Conservation (phyloP, 2,329 filamentous ascomycete genomes). For the Claviceps africana region DNA sequence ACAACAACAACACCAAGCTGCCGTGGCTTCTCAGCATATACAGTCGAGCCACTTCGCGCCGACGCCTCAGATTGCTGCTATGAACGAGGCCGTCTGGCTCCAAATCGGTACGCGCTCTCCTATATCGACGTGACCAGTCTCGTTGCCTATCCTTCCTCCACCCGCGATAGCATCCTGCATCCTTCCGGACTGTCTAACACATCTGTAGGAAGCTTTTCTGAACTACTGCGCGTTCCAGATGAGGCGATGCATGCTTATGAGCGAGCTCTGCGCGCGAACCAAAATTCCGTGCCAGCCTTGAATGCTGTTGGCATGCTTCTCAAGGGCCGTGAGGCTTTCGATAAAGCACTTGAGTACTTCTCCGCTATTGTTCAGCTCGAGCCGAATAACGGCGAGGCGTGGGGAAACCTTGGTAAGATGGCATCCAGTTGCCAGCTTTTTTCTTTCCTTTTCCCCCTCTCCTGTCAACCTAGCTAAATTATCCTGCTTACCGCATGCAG, state of each 20-base stretch:
- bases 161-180: not conserved
- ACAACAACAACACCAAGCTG: conserved; percentile 38
- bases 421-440: conserved; percentile 12
- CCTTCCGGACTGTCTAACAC: not conserved
- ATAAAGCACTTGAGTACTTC: conserved; percentile 85
- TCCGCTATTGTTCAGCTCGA: conserved; percentile 86
- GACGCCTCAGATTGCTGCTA: conserved; percentile 58
- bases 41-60: conserved; percentile 47
- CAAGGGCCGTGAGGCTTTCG: conserved; percentile 83
- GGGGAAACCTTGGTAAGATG: conserved; percentile 75
- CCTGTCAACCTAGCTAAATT: not conserved
- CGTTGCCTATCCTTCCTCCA: no score
- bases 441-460: not conserved
- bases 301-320: conserved; percentile 86
- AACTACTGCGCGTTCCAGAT: conserved; percentile 76
- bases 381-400: conserved; percentile 79
- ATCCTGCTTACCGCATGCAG: conserved; percentile 34
- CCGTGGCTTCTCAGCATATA: conserved; percentile 40
- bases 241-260: conserved; percentile 86
- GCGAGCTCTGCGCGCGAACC: conserved; percentile 74
- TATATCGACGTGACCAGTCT: not conserved
- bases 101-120: conserved; percentile 59
- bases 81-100: conserved; percentile 85
- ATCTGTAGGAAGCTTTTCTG: conserved; percentile 60
- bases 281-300: conserved; percentile 81